A percentile compares a stretch with the other conserved stretches of the same genome.
These are phyloP conservation scores for Lasiosphaeria ovina DNA, from an alignment of 495 filamentous ascomycete genomes.

Conservation along the genomic window DNA sequence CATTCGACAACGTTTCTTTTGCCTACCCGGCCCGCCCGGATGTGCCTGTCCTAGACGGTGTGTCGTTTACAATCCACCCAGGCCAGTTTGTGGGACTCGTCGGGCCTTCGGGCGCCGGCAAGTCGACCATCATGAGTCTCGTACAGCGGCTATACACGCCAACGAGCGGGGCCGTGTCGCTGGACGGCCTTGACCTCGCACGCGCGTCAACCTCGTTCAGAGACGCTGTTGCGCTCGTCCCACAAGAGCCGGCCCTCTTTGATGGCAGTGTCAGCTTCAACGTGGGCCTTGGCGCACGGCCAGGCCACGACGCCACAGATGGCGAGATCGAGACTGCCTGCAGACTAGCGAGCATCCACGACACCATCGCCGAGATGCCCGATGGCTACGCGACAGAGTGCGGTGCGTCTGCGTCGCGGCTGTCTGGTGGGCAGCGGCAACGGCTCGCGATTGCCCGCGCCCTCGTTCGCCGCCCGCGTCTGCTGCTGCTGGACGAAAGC, in stretches of 20 bases:
- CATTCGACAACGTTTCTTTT: conserved; percentile 56
- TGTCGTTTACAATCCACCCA: conserved; percentile 56
- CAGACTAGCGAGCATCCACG: conserved; percentile 58
- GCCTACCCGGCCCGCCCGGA: conserved; percentile 57
- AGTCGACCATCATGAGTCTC: conserved; percentile 64
- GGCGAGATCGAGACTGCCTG: conserved; percentile 57
- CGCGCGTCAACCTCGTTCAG: conserved; percentile 46
- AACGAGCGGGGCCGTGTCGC: conserved; percentile 49
- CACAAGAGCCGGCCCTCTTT: conserved; percentile 58
- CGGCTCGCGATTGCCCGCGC: conserved; percentile 75
- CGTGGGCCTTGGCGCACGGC: conserved; percentile 49
- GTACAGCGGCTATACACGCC: conserved; percentile 63
- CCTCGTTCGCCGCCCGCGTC: conserved; percentile 71
- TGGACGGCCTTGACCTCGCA: conserved; percentile 49
- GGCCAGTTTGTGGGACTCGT: conserved; percentile 68
- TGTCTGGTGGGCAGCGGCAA: conserved; percentile 63
- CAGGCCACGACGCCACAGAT: conserved; percentile 39
- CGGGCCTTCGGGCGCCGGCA: conserved; percentile 68
- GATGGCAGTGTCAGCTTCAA: conserved; percentile 56
- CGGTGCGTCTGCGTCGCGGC: conserved; percentile 46
- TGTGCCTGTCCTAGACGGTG: conserved; percentile 44
- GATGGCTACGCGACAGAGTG: conserved; percentile 63
- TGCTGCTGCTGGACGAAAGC: conserved; percentile 82
- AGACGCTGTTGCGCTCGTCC: conserved; percentile 54
- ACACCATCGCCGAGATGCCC: conserved; percentile 54